Evolutionary conservation across 257 asterid species (phyloP).

Genomic region (Vinca minor): DNA sequence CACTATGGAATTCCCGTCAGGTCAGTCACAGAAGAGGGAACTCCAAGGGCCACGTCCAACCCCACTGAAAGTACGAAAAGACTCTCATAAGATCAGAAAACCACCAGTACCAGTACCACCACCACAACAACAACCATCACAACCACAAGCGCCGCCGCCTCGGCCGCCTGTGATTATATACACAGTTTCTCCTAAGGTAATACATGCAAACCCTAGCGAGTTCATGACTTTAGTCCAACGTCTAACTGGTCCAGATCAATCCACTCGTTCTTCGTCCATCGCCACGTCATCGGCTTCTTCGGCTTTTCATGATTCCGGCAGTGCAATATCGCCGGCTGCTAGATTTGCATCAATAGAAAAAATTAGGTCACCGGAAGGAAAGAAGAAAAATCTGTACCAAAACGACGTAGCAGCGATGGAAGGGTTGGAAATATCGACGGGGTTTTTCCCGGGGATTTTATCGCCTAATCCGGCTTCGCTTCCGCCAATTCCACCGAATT

Average conservation of each 20-base stretch:
- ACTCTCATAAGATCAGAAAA: constrained; percentile 76
- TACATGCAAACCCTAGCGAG: constrained; percentile 95
- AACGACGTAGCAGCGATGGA: constrained; percentile 17
- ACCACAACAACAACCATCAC: constrained; percentile 11
- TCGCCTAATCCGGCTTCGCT: constrained; percentile 84
- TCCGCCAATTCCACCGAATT: constrained; percentile 61
- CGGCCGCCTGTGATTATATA: constrained; percentile 83
- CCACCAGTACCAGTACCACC: constrained; percentile 53
- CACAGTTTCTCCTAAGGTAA: constrained; percentile 85
- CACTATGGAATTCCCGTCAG: constrained; percentile 51
- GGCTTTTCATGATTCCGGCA: constrained; percentile 24
- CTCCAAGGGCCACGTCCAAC: constrained; percentile 91
- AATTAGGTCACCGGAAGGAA: constrained; percentile 28
- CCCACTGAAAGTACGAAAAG: constrained; percentile 64
- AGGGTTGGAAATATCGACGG: constrained; percentile 28
- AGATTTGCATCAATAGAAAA: constrained; percentile 70
- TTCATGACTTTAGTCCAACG: constrained; percentile 93
- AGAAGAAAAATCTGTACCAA: constrained; percentile 19
- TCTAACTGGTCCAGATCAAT: constrained; percentile 51
- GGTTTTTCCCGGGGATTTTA: constrained; percentile 57
- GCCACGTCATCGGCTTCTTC: constrained; percentile 16
- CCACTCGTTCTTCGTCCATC: constrained; percentile 11
- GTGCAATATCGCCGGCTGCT: constrained; percentile 75
- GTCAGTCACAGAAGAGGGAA: constrained; percentile 54
- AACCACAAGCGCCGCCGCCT: constrained; percentile 44